Percentiles rank a stretch among this genome's conserved stretches.
These are phyloP conservation scores for Pseudogymnoascus sp. DNA, from an alignment of 2,329 filamentous ascomycete species.

Conservation along the genomic window DNA sequence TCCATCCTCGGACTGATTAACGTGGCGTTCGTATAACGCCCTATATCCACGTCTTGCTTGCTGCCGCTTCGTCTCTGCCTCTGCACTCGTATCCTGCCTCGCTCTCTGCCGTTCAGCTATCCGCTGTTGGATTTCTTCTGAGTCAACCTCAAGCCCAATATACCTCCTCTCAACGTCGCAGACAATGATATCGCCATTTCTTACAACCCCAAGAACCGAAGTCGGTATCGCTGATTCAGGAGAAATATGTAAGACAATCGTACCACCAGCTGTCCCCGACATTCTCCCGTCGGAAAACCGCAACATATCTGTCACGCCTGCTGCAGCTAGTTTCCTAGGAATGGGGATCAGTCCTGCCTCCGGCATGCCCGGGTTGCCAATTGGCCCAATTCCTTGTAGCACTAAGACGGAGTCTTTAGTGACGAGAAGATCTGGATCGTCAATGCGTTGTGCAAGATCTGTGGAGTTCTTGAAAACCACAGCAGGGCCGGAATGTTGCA, in stretches of 20 bases:
- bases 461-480: conserved; percentile 40
- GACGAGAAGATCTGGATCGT: conserved; percentile 36
- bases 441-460: conserved; percentile 38
- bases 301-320: conserved; percentile 45
- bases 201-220: conserved; percentile 39
- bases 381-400: conserved; percentile 40
- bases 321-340: conserved; percentile 37
- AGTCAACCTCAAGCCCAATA: conserved; percentile 30
- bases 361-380: conserved; percentile 45
- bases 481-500: conserved; percentile 36
- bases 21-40: conserved; percentile 49
- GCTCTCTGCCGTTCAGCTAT: conserved; percentile 18
- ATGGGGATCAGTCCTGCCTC: conserved; percentile 44
- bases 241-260: conserved; percentile 44
- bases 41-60: conserved; percentile 45
- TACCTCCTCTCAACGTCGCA: conserved; percentile 36
- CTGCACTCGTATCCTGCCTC: conserved; percentile 15
- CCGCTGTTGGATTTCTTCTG: conserved; percentile 18
- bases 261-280: conserved; percentile 47
- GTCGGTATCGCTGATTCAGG: conserved; percentile 41
- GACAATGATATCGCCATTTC: conserved; percentile 39
- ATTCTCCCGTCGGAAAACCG: conserved; percentile 46
- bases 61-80: conserved; percentile 20
- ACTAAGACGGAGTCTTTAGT: conserved; percentile 38
- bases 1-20: conserved; percentile 51